phyloP scores from a whole-genome alignment of 2,329 filamentous ascomycete species.

The Huntiella bhutanensis region DNA sequence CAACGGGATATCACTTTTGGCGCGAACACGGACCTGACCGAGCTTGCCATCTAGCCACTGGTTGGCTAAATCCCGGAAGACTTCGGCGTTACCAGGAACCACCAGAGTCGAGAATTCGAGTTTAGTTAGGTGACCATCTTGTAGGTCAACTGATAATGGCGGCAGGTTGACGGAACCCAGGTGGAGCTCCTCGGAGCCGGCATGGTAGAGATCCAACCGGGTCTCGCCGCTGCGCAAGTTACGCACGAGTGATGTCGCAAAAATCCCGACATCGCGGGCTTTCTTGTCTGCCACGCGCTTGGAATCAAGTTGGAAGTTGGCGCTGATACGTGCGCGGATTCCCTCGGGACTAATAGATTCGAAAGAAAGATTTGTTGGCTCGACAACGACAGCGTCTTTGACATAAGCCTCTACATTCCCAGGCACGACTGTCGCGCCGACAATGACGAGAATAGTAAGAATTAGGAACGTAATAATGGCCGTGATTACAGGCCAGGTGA shows the following conservation, averaged over 20 bases:
- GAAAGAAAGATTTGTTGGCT: slow-evolving; percentile 68
- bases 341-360: slow-evolving; percentile 67
- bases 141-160: slow-evolving; percentile 53
- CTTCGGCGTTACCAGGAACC: slow-evolving; percentile 54
- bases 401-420: slow-evolving; percentile 70
- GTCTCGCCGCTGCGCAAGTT: slow-evolving; percentile 58
- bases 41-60: slow-evolving; percentile 75
- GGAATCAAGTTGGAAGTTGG: slow-evolving; percentile 64
- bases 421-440: slow-evolving; percentile 64
- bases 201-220: slow-evolving; percentile 57
- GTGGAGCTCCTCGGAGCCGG: slow-evolving; percentile 44
- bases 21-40: slow-evolving; percentile 49
- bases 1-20: slow-evolving; percentile 52
- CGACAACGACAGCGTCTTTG: slow-evolving; percentile 61
- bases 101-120: slow-evolving; percentile 67
- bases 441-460: slow-evolving; percentile 47
- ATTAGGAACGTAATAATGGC: slow-evolving; percentile 49
- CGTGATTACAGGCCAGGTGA: slow-evolving; percentile 49
- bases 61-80: slow-evolving; percentile 62
- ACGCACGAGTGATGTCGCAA: slow-evolving; percentile 62
- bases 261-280: slow-evolving; percentile 55
- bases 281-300: slow-evolving; percentile 51
- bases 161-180: slow-evolving; percentile 64
- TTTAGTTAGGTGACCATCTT: slow-evolving; percentile 57
- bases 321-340: slow-evolving; percentile 61